These are phyloP conservation scores for Monilinia laxa DNA, from an alignment of 2,329 filamentous ascomycete species.

Conservation along the genomic window DNA sequence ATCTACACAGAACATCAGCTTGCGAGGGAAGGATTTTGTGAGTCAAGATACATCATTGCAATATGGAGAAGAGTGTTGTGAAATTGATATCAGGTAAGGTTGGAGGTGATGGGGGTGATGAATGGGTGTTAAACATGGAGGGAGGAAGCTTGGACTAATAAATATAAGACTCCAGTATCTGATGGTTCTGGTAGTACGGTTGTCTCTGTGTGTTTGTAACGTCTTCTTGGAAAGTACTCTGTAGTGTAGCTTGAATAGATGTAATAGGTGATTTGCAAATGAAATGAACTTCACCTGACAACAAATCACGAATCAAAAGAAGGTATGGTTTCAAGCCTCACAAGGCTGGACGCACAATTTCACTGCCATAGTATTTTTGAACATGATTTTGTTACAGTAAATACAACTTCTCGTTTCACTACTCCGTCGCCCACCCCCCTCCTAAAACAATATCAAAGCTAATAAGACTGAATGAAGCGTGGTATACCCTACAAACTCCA, in stretches of 20 bases:
- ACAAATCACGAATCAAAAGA: neutral
- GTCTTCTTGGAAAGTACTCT: neutral
- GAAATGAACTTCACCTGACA: neutral
- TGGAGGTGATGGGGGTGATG: too few relatives aligned
- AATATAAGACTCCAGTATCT: too few relatives aligned
- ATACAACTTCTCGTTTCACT: neutral
- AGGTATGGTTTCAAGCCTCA: neutral
- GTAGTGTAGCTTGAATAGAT: neutral
- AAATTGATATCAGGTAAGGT: too few relatives aligned
- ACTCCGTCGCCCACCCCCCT: neutral
- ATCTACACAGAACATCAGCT: too few relatives aligned
- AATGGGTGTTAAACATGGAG: too few relatives aligned
- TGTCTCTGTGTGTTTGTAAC: too few relatives aligned
- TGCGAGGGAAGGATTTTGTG: too few relatives aligned
- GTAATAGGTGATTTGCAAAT: neutral
- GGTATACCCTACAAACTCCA: constrained; percentile 20
- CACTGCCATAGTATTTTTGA: neutral
- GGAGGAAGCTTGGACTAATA: too few relatives aligned
- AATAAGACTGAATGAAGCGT: constrained; percentile 9
- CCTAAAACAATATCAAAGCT: neutral
- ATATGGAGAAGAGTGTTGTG: too few relatives aligned
- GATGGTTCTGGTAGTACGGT: too few relatives aligned
- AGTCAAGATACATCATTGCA: too few relatives aligned
- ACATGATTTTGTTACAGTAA: neutral
- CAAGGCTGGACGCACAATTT: neutral